Evolutionary conservation across 805 yeast genomes (phyloP), one percentile per base, ranked within the genome.

Genomic region (Candida odintsovae): DNA sequence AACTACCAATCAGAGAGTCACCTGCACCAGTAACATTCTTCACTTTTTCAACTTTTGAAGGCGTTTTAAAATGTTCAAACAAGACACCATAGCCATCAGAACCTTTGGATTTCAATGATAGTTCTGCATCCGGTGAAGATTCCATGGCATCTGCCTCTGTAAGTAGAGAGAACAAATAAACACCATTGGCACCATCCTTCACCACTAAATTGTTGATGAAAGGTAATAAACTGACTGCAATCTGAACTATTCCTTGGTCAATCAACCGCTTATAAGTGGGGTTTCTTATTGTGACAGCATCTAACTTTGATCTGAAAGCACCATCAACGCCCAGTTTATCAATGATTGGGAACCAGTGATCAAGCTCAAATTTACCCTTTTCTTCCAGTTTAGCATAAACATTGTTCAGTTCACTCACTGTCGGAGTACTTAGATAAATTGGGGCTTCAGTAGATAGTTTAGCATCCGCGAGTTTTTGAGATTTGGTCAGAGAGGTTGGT

Each of bases 21-120:
- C 96, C 97, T 0, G 95, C 95, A 2, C 96, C 97, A 10, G 92
- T 87, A 28, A 86, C 95, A 53, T 82, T 86, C 25, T 64, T 65
- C 12, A 84, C 72, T 0, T 62, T 58, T 3, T 68, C 59, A 0
- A 76, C 70, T 3, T 51, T 46, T 7, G 60, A 53, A 1, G 67
- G 63, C 3, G 75, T 65, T 0, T 77, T 73, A 60, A 74, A 83
- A 59, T 85, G 83, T 55, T 86, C 86, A 19, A 87, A 67, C 8
- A 80, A 67, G 5, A 84, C 71, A 4, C 89, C 89, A 43, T 73
- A 42, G 7, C 44, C 48, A 15, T 54, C 57, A 4, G 43, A 29
- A 10, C 59, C 51, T 29, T 50, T 46, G 28, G 57, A 43, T 49
- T 53, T 44, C 5, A 56, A 43, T 9, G 62, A 50, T 1, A 53